Percentiles rank a stretch among this genome's conserved stretches.
Evolutionary conservation across 129 eudicot species (phyloP).

Genomic region (Artemisia tridentata): DNA sequence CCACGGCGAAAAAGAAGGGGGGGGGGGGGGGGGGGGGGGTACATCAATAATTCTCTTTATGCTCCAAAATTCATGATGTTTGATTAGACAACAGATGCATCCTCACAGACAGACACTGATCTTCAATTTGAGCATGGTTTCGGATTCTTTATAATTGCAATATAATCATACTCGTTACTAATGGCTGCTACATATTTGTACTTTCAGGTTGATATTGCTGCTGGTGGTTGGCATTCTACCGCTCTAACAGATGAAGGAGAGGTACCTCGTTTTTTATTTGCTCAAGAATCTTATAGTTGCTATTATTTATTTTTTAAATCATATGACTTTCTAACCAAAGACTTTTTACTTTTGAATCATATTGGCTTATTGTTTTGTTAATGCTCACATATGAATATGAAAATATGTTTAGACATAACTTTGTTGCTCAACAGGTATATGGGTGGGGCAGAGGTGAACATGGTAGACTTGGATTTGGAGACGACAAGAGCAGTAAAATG

Average conservation of each 20-base stretch:
- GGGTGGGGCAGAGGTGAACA: constrained; percentile 99
- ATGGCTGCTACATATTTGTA: constrained; percentile 3
- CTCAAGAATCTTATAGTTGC: not conserved
- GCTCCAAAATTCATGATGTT: too few relatives aligned
- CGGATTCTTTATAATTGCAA: too few relatives aligned
- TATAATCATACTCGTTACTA: too few relatives aligned
- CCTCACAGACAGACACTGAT: too few relatives aligned
- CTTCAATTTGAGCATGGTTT: too few relatives aligned
- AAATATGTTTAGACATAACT: not conserved
- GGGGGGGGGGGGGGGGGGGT: too few relatives aligned
- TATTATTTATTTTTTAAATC: not conserved
- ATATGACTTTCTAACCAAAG: not conserved
- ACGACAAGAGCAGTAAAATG: constrained; percentile 99
- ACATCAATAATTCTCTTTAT: too few relatives aligned
- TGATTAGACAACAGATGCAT: too few relatives aligned
- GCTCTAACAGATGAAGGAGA: constrained; percentile 95
- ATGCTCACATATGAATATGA: not conserved
- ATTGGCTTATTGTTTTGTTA: not conserved
- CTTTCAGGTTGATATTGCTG: constrained; percentile 91
- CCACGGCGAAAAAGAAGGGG: too few relatives aligned
- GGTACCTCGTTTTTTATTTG: constrained; percentile 42
- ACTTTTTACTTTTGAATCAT: not conserved
- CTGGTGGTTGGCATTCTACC: constrained; percentile 99
- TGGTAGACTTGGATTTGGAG: constrained; percentile 99
- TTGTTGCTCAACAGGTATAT: constrained; percentile 54